Evolutionary conservation across 345 rosid genomes (phyloP).

Genomic region (Aquilaria yunnanensis): DNA sequence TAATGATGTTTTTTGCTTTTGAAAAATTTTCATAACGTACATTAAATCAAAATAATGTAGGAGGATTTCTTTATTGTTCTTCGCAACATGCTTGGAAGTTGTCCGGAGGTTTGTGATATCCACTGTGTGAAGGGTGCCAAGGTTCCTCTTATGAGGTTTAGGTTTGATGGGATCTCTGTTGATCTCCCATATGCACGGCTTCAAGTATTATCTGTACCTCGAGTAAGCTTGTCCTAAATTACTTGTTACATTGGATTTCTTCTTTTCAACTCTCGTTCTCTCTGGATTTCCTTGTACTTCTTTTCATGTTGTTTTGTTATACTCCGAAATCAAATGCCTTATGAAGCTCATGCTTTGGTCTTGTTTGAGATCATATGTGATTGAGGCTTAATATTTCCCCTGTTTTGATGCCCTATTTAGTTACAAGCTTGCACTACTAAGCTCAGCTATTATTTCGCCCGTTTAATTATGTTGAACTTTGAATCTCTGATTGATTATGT

Average conservation of each 20-base stretch:
- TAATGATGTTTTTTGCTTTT: not conserved
- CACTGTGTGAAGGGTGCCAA: slow-evolving; percentile 42
- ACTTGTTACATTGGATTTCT: not conserved
- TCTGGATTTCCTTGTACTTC: not conserved
- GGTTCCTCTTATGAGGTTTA: slow-evolving; percentile 48
- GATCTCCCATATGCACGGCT: slow-evolving; percentile 59
- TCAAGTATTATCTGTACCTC: slow-evolving; percentile 30
- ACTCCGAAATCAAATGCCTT: no score
- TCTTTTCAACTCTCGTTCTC: not conserved
- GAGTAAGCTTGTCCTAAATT: slow-evolving; percentile 21
- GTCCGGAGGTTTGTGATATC: slow-evolving; percentile 33
- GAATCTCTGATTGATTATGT: no score
- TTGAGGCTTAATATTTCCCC: no score
- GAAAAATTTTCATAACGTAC: not conserved
- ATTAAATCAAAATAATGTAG: slow-evolving; percentile 16
- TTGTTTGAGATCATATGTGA: no score
- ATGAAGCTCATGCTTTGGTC: no score
- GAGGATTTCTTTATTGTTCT: slow-evolving; percentile 51
- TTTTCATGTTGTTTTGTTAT: not conserved
- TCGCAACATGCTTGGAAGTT: slow-evolving; percentile 37
- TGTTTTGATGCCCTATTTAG: no score
- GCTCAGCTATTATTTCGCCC: no score
- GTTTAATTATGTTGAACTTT: no score
- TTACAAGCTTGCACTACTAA: no score
- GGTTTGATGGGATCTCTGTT: slow-evolving; percentile 48